These are phyloP conservation scores for Pythium insidiosum DNA, from an alignment of 352 stramenopile genomes.

Conservation along the genomic window DNA sequence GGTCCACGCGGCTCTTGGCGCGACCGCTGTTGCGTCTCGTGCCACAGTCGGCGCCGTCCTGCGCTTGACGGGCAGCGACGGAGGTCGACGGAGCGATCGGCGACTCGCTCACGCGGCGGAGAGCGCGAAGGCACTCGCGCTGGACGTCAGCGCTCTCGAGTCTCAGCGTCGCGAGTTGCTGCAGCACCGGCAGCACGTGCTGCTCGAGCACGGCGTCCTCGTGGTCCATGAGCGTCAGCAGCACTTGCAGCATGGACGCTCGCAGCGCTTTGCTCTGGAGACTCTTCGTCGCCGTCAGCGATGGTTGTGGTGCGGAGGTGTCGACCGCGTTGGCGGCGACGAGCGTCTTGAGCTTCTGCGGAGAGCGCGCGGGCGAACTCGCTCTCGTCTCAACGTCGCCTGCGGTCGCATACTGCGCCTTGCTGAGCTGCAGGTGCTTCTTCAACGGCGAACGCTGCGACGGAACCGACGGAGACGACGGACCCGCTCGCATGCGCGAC, in stretches of 20 bases:
- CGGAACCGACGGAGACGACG: not conserved
- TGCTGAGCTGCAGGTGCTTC: conserved; percentile 33
- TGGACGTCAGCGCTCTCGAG: conserved; percentile 31
- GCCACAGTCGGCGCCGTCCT: too few relatives aligned
- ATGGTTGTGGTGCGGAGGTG: not conserved
- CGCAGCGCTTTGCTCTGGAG: too few relatives aligned
- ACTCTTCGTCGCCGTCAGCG: too few relatives aligned
- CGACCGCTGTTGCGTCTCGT: conserved; percentile 32
- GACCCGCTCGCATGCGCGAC: too few relatives aligned
- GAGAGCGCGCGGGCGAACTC: not conserved
- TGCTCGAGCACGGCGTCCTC: conserved; percentile 28
- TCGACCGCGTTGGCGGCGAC: not conserved
- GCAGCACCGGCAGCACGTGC: conserved; percentile 40
- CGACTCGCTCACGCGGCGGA: conserved; percentile 20
- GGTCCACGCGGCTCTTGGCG: conserved; percentile 25
- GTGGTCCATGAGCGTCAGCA: conserved; percentile 51
- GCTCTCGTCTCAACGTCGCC: not conserved
- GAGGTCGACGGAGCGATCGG: not conserved
- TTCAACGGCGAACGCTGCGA: conserved; percentile 44
- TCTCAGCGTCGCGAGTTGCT: conserved; percentile 27
- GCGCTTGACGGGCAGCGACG: not conserved
- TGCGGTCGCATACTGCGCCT: not conserved
- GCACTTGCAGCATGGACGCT: conserved; percentile 39
- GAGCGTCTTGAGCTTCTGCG: conserved; percentile 11
- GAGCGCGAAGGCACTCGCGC: conserved; percentile 25